Evolutionary conservation across 139 green algal species (phyloP).

Genomic region (Chlamydomonas incerta): DNA sequence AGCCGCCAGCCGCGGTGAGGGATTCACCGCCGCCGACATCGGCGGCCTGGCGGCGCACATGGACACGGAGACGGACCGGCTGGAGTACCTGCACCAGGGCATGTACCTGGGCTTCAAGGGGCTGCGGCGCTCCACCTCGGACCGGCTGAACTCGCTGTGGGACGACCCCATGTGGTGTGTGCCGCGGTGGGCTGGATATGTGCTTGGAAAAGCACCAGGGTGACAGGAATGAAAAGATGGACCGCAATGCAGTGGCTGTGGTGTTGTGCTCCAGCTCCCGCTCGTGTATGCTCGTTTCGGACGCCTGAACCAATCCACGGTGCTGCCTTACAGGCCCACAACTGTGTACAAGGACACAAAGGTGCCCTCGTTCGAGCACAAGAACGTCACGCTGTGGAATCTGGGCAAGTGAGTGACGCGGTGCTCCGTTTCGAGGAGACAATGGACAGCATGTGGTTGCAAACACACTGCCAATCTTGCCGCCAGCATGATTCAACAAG

Average conservation of each 20-base stretch:
- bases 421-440: too few species aligned
- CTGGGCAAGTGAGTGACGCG: conserved; percentile 31
- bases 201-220: too few species aligned
- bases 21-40: background rate
- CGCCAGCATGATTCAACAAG: too few species aligned
- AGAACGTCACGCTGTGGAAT: conserved; percentile 30
- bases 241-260: too few species aligned
- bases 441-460: too few species aligned
- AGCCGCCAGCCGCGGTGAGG: conserved; percentile 1
- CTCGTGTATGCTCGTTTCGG: too few species aligned
- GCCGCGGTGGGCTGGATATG: too few species aligned
- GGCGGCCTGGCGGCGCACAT: background rate
- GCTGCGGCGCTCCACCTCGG: background rate
- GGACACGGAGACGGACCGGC: conserved; percentile 4
- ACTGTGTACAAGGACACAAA: conserved; percentile 33
- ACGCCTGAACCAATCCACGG: too few species aligned
- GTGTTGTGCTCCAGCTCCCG: too few species aligned
- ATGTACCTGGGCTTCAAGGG: conserved; percentile 42
- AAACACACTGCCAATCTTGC: too few species aligned
- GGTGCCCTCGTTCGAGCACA: background rate
- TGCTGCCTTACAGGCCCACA: too few species aligned
- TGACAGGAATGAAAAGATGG: too few species aligned
- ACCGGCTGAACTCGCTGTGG: conserved; percentile 40
- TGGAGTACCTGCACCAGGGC: conserved; percentile 50
- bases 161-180: conserved; percentile 26